These are phyloP conservation scores for Luffa aegyptiaca DNA, from an alignment of 306 rosid species.

Conservation along the genomic window DNA sequence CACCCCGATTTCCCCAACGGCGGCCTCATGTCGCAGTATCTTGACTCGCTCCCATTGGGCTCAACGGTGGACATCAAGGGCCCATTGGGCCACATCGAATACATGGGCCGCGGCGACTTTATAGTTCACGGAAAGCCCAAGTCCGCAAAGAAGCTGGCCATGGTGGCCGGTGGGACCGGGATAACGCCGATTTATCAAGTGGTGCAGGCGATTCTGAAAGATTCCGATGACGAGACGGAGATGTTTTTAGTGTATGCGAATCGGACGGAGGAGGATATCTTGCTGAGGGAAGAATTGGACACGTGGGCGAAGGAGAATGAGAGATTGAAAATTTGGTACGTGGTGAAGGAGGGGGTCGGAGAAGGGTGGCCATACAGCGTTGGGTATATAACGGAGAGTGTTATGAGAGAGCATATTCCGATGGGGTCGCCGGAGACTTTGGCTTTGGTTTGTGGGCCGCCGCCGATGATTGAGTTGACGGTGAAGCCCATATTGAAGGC, in stretches of 20 bases:
- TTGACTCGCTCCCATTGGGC: conserved; percentile 52
- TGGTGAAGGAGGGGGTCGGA: conserved; percentile 30
- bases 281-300: conserved; percentile 62
- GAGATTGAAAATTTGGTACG: conserved; percentile 68
- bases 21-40: conserved; percentile 60
- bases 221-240: conserved; percentile 54
- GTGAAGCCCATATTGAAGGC: conserved; percentile 59
- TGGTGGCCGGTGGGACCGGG: conserved; percentile 86
- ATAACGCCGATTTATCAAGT: conserved; percentile 83
- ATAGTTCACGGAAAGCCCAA: conserved; percentile 35
- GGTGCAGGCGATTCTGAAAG: conserved; percentile 55
- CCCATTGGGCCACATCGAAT: conserved; percentile 77
- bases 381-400: conserved; percentile 45
- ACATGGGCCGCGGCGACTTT: conserved; percentile 51
- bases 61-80: conserved; percentile 53
- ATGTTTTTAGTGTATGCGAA: conserved; percentile 71
- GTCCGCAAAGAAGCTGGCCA: conserved; percentile 45
- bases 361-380: conserved; percentile 71
- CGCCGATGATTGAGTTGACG: conserved; percentile 65
- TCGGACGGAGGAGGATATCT: conserved; percentile 59
- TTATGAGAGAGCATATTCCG: conserved; percentile 54
- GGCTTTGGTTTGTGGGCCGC: conserved; percentile 77
- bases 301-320: conserved; percentile 45
- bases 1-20: conserved; percentile 70
- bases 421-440: conserved; percentile 31